These are phyloP conservation scores for Escovopsis weberi DNA, from an alignment of 2,329 filamentous ascomycete genomes.

Conservation along the genomic window DNA sequence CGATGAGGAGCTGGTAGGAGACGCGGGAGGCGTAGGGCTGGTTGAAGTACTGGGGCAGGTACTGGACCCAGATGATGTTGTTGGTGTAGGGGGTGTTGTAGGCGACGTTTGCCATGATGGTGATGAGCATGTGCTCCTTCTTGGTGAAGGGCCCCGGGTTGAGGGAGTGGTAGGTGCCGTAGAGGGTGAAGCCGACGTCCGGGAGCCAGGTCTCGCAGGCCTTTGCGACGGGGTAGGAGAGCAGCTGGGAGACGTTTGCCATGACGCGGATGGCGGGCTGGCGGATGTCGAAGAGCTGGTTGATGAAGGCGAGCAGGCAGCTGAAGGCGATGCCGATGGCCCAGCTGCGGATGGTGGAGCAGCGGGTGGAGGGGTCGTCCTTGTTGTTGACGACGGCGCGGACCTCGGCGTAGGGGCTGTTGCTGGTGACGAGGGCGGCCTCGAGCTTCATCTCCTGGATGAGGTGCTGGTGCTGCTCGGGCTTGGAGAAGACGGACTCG, in stretches of 20 bases:
- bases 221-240: constrained; percentile 40
- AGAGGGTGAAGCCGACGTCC: constrained; percentile 31
- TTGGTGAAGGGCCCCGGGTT: constrained; percentile 43
- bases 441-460: constrained; percentile 42
- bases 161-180: constrained; percentile 31
- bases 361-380: constrained; percentile 33
- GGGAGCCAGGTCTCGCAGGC: constrained; percentile 35
- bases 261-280: constrained; percentile 39
- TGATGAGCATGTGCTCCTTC: constrained; percentile 48
- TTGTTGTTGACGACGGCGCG: constrained; percentile 42
- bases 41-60: constrained; percentile 37
- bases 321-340: constrained; percentile 37
- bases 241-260: constrained; percentile 40
- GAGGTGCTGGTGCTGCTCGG: constrained; percentile 31
- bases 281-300: constrained; percentile 44
- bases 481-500: constrained; percentile 27
- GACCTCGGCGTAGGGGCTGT: constrained; percentile 43
- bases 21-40: constrained; percentile 37
- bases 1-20: constrained; percentile 40
- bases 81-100: constrained; percentile 39
- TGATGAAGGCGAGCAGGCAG: constrained; percentile 33
- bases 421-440: constrained; percentile 37
- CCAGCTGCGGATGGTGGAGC: constrained; percentile 41
- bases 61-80: constrained; percentile 40
- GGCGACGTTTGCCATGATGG: constrained; percentile 47